Base-by-base conservation (phyloP, 768 basidiomycete species). In the Lentinula guzmanii region DNA sequence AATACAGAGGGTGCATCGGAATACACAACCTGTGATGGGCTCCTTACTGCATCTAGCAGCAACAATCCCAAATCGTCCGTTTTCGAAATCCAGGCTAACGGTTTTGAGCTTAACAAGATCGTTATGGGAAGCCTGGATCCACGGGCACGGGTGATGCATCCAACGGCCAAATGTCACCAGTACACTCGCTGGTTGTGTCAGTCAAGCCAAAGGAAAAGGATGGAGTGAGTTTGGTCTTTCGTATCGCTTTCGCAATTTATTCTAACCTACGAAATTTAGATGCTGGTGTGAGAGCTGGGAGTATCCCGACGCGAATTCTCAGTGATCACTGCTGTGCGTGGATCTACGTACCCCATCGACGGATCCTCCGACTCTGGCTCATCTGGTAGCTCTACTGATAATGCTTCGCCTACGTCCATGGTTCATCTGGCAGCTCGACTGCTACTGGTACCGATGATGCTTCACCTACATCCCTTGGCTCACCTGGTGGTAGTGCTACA, bases 111-210 rank as follows among this genome's bases (percentile, higher is more conserved):
- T 50, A 71, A 79, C 70, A 91, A 92, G 72, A 76, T 91, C 56
- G 83, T 91, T 62, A 88, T 91, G 90, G 89, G 3, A 92, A 91
- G 71, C 89, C 89, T 1, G 84, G 83, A 2, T 74, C 70, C 6
- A 61, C 76, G 0, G 67, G 71, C 7, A 61, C 76, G 0, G 67
- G 71, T 6, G 83, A 85, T 60, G 85, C 86, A 3, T 78, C 63
- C 62, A 88, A 82, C 63, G 85, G 87, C 5, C 90, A 82, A 71
- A 85, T 92, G 66, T 75, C 73, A 76, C 86, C 3, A 70, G 77
- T 2, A 82, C 80, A 13, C 75, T 92, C 24, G 80, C 84, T 1
- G 69, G 71, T 2, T 92, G 90, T 67, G 74, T 91, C 34, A 67
- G 77, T n/a, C 75, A 86, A 70, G 90, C 86, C 0, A 81, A 84